phyloP scores from a whole-genome alignment of 1,284 basidiomycete genomes.

The Trichosporon sp. region DNA sequence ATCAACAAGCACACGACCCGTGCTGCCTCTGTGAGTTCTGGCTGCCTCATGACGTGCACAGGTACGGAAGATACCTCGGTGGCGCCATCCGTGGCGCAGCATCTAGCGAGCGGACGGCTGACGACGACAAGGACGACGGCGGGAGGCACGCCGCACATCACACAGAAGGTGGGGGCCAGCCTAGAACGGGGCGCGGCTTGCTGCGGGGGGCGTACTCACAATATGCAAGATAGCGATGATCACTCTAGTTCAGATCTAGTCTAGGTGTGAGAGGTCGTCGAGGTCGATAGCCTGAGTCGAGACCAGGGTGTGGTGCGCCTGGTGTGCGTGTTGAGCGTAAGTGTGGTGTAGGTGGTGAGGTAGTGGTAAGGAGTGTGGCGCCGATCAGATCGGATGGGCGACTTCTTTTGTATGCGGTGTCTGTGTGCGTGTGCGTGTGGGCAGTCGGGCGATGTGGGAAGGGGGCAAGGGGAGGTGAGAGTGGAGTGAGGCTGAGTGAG shows the following conservation, averaged over 20 bases:
- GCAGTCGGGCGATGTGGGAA: not conserved
- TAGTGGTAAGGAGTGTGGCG: not conserved
- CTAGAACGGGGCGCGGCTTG: not conserved
- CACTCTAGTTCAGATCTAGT: not conserved
- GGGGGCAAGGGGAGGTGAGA: not conserved
- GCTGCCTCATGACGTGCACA: not conserved
- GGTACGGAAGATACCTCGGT: not conserved
- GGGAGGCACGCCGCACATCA: not conserved
- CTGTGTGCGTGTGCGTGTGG: not conserved
- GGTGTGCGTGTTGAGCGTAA: not conserved
- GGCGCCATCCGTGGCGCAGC: not conserved
- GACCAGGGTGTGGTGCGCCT: not conserved
- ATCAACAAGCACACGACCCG: not conserved
- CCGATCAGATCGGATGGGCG: not conserved
- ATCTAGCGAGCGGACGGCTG: not conserved
- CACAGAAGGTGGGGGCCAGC: not conserved
- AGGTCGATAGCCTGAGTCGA: not conserved
- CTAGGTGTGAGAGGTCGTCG: not conserved
- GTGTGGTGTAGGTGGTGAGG: not conserved
- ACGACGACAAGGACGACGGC: not conserved
- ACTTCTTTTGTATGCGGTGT: not conserved
- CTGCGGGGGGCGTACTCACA: not conserved
- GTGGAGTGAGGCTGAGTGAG: not conserved
- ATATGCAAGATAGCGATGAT: not conserved
- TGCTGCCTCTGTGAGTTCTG: not conserved